These are phyloP conservation scores for Somion occarium DNA, from an alignment of 1,284 basidiomycete genomes.

Conservation along the genomic window DNA sequence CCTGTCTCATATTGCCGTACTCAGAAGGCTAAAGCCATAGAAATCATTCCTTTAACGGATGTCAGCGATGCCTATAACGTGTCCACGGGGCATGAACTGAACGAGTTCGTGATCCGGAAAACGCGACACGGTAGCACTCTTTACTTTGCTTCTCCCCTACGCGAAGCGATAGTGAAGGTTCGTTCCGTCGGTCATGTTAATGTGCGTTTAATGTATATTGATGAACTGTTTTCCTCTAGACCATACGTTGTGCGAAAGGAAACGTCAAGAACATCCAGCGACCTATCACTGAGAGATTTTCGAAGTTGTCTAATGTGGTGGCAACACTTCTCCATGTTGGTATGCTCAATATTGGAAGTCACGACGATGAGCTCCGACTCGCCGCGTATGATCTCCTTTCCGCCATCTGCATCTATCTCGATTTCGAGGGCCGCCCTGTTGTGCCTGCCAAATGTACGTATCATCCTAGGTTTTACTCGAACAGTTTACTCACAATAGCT, in stretches of 20 bases:
- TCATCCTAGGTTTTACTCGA: neutral
- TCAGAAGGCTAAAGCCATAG: constrained; percentile 68
- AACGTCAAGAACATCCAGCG: constrained; percentile 54
- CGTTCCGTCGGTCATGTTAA: no score
- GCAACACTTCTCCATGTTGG: constrained; percentile 81
- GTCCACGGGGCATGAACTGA: constrained; percentile 65
- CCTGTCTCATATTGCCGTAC: constrained; percentile 39
- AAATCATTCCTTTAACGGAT: constrained; percentile 73
- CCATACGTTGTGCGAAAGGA: constrained; percentile 67
- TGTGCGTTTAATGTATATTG: no score
- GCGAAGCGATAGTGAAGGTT: constrained; percentile 77
- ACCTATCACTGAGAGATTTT: constrained; percentile 61
- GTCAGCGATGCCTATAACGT: constrained; percentile 85
- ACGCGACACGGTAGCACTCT: constrained; percentile 64
- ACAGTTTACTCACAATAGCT: constrained; percentile 9
- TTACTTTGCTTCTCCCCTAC: constrained; percentile 62
- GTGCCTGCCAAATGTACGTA: constrained; percentile 63
- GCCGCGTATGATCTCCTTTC: constrained; percentile 77
- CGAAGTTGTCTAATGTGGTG: constrained; percentile 77
- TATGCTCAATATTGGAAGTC: constrained; percentile 69
- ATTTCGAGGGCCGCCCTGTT: constrained; percentile 67
- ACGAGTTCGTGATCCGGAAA: constrained; percentile 78
- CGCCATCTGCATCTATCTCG: constrained; percentile 74
- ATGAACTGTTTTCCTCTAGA: constrained; percentile 34
- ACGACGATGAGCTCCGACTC: constrained; percentile 70